A percentile compares a stretch with the other conserved stretches of the same genome.
These are phyloP conservation scores for Fusarium sublunatum DNA, from an alignment of 2,329 filamentous ascomycete species.

Conservation along the genomic window DNA sequence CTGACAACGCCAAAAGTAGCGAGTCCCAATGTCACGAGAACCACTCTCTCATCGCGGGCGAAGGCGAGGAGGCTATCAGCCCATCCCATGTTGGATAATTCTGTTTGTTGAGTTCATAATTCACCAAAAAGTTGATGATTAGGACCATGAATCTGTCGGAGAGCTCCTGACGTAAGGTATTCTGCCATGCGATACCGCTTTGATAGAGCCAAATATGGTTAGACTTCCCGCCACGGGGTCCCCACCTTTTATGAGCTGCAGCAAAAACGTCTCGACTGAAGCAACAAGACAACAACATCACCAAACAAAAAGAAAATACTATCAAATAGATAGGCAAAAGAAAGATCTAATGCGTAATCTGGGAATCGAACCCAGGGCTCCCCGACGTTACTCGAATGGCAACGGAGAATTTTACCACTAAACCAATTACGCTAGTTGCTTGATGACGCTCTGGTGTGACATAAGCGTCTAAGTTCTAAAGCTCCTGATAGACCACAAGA, in stretches of 20 bases:
- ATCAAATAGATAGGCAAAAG: neutral
- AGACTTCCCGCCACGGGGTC: neutral
- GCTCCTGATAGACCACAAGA: too few relatives aligned
- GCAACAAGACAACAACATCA: neutral
- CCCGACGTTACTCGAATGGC: constrained; percentile 18
- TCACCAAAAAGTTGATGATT: constrained; percentile 3
- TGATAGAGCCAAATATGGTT: neutral
- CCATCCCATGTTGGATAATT: constrained; percentile 55
- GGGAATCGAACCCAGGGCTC: constrained; percentile 27
- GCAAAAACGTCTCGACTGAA: neutral
- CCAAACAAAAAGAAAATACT: neutral
- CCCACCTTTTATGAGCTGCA: neutral
- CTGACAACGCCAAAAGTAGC: constrained; percentile 69
- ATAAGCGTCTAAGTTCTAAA: neutral
- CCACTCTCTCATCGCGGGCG: constrained; percentile 63
- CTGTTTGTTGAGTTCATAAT: constrained; percentile 33
- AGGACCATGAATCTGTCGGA: constrained; percentile 1
- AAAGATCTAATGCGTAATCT: constrained; percentile 2
- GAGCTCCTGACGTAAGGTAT: constrained; percentile 33
- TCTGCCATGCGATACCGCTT: constrained; percentile 33
- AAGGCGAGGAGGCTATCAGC: constrained; percentile 46
- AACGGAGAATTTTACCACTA: constrained; percentile 18
- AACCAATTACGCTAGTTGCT: neutral
- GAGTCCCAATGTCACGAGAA: constrained; percentile 65
- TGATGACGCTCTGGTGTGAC: neutral